Evolutionary conservation across 1,284 basidiomycete genomes (phyloP).

Genomic region (Microbotryum lychnidis-dioicae): DNA sequence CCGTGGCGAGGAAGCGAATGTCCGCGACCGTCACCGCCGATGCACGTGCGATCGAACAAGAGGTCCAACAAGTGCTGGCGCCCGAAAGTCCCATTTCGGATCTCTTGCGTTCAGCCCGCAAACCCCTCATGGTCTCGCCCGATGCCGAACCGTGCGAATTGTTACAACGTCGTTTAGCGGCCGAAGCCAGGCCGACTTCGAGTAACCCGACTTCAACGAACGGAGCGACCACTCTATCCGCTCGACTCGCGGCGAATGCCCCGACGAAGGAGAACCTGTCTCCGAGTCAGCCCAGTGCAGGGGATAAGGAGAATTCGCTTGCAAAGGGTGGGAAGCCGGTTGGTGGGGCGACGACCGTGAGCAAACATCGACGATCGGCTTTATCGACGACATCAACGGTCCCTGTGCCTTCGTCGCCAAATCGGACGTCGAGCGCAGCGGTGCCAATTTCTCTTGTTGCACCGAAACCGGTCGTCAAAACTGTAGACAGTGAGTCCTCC

Average conservation of each 20-base stretch:
- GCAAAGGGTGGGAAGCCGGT: no score
- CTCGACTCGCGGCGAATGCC: background rate
- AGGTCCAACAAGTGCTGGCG: slow-evolving; percentile 90
- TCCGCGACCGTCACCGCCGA: background rate
- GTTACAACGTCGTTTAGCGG: slow-evolving; percentile 12
- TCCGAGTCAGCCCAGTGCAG: no score
- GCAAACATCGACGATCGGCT: no score
- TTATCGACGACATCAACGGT: no score
- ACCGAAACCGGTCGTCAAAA: no score
- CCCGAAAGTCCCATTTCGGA: slow-evolving; percentile 91
- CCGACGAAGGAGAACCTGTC: background rate
- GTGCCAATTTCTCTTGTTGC: no score
- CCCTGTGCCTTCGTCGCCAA: no score
- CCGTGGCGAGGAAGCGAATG: no score
- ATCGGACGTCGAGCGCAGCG: no score
- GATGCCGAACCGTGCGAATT: slow-evolving; percentile 10
- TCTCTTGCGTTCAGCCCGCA: slow-evolving; percentile 71
- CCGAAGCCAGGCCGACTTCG: slow-evolving; percentile 8
- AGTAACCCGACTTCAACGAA: slow-evolving; percentile 1
- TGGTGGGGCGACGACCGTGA: no score
- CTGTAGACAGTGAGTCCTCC: background rate
- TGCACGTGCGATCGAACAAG: slow-evolving; percentile 55
- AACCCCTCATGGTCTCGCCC: slow-evolving; percentile 69
- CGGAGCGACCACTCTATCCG: background rate
- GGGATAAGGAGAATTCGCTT: no score